Percentiles rank a stretch among this genome's conserved stretches.
Conservation (phyloP, 345 rosid genomes). For the Rhodomyrtus tomentosa region DNA sequence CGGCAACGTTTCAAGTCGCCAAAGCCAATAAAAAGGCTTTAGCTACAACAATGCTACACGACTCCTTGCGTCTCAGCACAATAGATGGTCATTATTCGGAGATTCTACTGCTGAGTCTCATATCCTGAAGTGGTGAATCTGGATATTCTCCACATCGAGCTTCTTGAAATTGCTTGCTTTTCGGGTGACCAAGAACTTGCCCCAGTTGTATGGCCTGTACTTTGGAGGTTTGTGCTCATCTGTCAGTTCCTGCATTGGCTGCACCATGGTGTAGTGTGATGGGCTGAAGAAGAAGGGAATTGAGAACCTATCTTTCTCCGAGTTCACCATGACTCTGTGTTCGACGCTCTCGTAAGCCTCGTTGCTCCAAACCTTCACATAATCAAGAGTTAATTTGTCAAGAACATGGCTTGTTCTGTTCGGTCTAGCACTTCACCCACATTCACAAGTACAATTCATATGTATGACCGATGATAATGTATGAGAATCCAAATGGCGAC, state of each 20-base stretch:
- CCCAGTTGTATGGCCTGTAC: slow-evolving; percentile 54
- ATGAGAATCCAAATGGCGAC: not conserved
- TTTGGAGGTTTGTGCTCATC: slow-evolving; percentile 26
- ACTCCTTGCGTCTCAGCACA: not conserved
- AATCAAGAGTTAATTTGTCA: not conserved
- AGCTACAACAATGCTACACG: not conserved
- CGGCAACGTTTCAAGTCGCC: not conserved
- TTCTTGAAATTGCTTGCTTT: slow-evolving; percentile 55
- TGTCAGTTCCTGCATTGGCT: slow-evolving; percentile 50
- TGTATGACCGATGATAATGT: not conserved
- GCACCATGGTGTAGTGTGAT: slow-evolving; percentile 30
- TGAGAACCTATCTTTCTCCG: slow-evolving; percentile 50
- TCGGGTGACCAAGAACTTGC: slow-evolving; percentile 40
- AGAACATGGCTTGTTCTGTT: not conserved
- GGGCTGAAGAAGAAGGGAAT: slow-evolving; percentile 63
- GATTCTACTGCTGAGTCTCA: not conserved
- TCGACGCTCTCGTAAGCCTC: slow-evolving; percentile 68
- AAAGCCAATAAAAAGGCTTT: not conserved
- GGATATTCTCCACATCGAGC: slow-evolving; percentile 45
- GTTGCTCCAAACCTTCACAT: slow-evolving; percentile 62
- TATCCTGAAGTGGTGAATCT: slow-evolving; percentile 40
- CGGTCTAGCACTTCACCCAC: not conserved
- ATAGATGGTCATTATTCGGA: not conserved
- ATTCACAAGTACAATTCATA: not conserved
- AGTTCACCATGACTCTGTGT: slow-evolving; percentile 62